Conservation (phyloP, 202 grass and related monocot genomes). For the Setaria viridis region DNA sequence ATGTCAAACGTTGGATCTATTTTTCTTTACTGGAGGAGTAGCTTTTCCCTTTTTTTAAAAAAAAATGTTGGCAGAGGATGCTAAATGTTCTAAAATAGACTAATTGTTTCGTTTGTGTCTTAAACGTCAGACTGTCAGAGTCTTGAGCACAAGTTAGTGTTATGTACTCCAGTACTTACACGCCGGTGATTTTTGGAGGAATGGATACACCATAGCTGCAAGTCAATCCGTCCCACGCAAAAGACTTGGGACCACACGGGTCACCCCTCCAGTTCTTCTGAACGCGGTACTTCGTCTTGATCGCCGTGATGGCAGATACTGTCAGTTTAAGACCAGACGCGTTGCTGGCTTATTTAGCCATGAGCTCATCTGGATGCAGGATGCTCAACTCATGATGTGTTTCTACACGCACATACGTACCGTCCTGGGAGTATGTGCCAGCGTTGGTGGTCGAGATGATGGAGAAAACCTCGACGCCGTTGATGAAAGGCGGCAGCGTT, state of each 20-base stretch:
- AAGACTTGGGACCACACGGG: constrained; percentile 47
- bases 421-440: constrained; percentile 35
- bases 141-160: too few relatives aligned
- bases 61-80: too few relatives aligned
- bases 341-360: too few relatives aligned
- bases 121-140: too few relatives aligned
- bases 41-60: too few relatives aligned
- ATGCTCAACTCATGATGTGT: too few relatives aligned
- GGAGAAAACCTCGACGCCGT: constrained; percentile 60
- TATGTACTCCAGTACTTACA: constrained; percentile 44
- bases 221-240: constrained; percentile 58
- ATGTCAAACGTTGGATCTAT: too few relatives aligned
- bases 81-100: too few relatives aligned
- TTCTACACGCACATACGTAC: neutral
- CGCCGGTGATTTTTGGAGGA: constrained; percentile 46
- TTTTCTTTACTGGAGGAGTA: too few relatives aligned
- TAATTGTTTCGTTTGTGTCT: too few relatives aligned
- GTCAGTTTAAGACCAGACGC: neutral
- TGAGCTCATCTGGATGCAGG: too few relatives aligned
- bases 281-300: constrained; percentile 54
- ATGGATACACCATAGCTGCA: constrained; percentile 57
- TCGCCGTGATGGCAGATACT: constrained; percentile 57
- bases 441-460: constrained; percentile 12
- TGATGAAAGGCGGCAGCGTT: constrained; percentile 54
- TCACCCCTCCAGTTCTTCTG: constrained; percentile 70